Percentiles rank a stretch among this genome's conserved stretches.
These are phyloP conservation scores for Elaphomyces granulatus DNA, from an alignment of 495 filamentous ascomycete genomes.

Conservation along the genomic window DNA sequence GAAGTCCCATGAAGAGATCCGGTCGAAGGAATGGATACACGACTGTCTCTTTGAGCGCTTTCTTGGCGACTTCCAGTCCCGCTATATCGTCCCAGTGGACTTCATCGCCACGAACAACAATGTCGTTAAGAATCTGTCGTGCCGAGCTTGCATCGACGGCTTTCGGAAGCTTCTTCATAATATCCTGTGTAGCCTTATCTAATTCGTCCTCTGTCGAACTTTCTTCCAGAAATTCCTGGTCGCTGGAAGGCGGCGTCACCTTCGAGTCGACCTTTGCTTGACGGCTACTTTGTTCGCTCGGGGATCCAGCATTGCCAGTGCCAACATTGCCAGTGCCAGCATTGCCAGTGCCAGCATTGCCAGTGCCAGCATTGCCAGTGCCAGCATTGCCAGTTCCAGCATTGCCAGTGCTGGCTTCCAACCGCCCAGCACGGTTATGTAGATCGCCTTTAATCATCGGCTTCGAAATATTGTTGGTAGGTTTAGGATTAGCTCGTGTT, in stretches of 20 bases:
- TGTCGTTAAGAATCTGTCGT: constrained; percentile 88
- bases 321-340: too few species aligned
- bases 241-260: constrained; percentile 32
- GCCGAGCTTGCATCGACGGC: constrained; percentile 73
- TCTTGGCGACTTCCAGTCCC: constrained; percentile 80
- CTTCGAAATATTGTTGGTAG: not conserved
- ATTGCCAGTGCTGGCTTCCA: too few species aligned
- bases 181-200: constrained; percentile 38
- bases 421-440: too few species aligned
- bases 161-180: constrained; percentile 62
- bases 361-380: too few species aligned
- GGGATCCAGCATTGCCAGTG: too few species aligned
- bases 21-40: constrained; percentile 96
- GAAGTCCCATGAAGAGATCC: constrained; percentile 87
- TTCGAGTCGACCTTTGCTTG: constrained; percentile 13
- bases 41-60: constrained; percentile 85
- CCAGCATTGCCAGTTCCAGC: too few species aligned
- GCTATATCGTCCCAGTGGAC: constrained; percentile 94
- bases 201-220: constrained; percentile 26
- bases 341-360: too few species aligned
- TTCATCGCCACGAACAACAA: constrained; percentile 86
- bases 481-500: not conserved
- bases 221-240: constrained; percentile 25
- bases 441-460: too few species aligned
- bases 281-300: not conserved